phyloP scores from a whole-genome alignment of 129 eudicot species.

The Smallanthus sonchifolius region DNA sequence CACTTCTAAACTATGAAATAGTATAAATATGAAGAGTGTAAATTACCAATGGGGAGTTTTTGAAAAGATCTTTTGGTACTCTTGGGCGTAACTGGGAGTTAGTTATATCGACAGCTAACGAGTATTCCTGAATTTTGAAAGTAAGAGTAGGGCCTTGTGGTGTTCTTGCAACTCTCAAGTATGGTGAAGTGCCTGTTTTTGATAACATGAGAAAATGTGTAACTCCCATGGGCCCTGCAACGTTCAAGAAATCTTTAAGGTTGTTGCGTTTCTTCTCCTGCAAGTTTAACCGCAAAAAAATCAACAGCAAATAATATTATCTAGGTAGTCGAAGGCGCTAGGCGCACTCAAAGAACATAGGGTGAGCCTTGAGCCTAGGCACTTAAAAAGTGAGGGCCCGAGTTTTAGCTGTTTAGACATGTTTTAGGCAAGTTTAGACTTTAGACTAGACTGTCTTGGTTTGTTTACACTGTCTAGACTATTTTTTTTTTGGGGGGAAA shows the following conservation, averaged over 20 bases:
- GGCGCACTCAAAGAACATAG: too few relatives aligned
- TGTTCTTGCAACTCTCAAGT: constrained; percentile 88
- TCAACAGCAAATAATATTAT: neutral
- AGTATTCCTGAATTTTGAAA: constrained; percentile 75
- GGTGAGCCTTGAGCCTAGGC: too few relatives aligned
- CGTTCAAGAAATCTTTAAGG: constrained; percentile 80
- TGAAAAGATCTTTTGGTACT: constrained; percentile 79
- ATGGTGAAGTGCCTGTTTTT: constrained; percentile 71
- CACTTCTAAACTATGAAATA: neutral
- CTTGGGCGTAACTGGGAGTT: constrained; percentile 87
- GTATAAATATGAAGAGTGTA: neutral
- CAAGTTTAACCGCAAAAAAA: neutral
- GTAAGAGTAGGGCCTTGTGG: constrained; percentile 98
- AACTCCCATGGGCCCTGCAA: constrained; percentile 97
- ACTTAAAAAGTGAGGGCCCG: too few relatives aligned
- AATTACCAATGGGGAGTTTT: constrained; percentile 78
- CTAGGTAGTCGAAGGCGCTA: too few relatives aligned
- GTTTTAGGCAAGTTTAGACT: too few relatives aligned
- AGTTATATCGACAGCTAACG: constrained; percentile 78
- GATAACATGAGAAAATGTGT: constrained; percentile 96
- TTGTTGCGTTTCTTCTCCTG: constrained; percentile 95
- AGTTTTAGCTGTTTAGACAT: too few relatives aligned
- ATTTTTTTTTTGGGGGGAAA: too few relatives aligned
- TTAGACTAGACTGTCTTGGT: too few relatives aligned
- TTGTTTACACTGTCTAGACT: too few relatives aligned